These are phyloP conservation scores for Prosopis cineraria DNA, from an alignment of 306 rosid species.

Conservation along the genomic window DNA sequence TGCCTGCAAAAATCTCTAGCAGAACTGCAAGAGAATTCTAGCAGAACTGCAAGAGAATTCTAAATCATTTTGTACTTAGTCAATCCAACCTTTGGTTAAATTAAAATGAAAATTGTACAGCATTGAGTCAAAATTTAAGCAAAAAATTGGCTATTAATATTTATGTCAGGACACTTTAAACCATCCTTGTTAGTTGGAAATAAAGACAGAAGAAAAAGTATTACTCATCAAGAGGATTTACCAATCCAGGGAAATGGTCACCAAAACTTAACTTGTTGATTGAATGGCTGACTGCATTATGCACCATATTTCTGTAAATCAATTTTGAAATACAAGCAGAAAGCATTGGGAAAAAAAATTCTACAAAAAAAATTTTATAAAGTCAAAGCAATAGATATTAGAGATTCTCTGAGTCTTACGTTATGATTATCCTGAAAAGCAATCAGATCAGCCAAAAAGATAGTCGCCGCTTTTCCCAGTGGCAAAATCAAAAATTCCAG, in stretches of 20 bases:
- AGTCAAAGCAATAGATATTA: neutral
- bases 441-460: constrained; percentile 58
- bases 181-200: constrained; percentile 27
- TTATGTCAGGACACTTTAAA: neutral
- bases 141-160: neutral
- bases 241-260: constrained; percentile 69
- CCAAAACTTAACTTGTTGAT: constrained; percentile 87
- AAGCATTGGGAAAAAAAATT: constrained; percentile 10
- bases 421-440: constrained; percentile 61
- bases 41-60: neutral
- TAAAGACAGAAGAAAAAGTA: constrained; percentile 39
- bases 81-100: constrained; percentile 12
- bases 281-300: constrained; percentile 80
- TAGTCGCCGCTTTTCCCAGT: constrained; percentile 76
- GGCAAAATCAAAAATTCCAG: constrained; percentile 80
- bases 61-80: neutral
- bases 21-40: no score
- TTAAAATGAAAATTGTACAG: neutral
- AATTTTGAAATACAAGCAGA: constrained; percentile 23
- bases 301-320: constrained; percentile 35
- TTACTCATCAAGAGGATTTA: constrained; percentile 97
- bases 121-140: constrained; percentile 15
- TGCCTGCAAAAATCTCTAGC: neutral
- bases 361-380: neutral
- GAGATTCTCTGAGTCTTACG: constrained; percentile 52